Evolutionary conservation across 2,329 filamentous ascomycete species (phyloP), one percentile per base, ranked within the genome.

Genomic region (Immersiporthe knoxdaviesiana): DNA sequence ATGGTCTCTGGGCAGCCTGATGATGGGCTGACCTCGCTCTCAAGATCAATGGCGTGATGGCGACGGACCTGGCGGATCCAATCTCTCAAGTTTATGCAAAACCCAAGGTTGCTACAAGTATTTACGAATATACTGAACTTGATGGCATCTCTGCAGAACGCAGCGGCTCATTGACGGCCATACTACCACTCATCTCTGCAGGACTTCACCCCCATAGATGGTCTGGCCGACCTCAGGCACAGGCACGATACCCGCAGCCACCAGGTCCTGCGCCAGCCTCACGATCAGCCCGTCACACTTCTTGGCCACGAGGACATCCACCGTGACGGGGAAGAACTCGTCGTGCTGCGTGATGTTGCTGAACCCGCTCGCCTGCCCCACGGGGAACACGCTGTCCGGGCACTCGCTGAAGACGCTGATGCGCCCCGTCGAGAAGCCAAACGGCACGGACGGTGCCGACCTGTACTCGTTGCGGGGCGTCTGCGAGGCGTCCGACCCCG

Each of bases 211-310:
- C 0, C 77, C 77, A 0, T 68, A 52, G 37, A 78, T 70, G 7
- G 74, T 74, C 10, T 74, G 74, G 0, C 86, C 86, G 2, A 81
- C 76, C 74, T 79, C 75, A 2, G 82, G 84, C 3, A 80, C 72
- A 61, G 78, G 79, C 56, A 88, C 27, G 3, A 88, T 79, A 0
- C 86, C 86, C 21, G 79, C 82, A 35, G 77, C 77, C 1, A 84
- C 80, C 68, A 90, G 70, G 56, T 86, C 84, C 63, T 82, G 78
- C 2, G 87, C 84, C 63, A 90, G 75, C 58, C 81, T 82, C 56
- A 85, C 85, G 35, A 90, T 73, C 79, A 90, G 81, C 0, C 85
- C 85, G 76, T 90, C 88, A 71, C 88, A 91, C 0, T 88, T 87
- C 72, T 83, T 85, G 0, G 86, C 84, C 0, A 82, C 87, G 77